These are phyloP conservation scores for Scenedesmus sp. DNA, from an alignment of 163 green algal species.

Conservation along the genomic window DNA sequence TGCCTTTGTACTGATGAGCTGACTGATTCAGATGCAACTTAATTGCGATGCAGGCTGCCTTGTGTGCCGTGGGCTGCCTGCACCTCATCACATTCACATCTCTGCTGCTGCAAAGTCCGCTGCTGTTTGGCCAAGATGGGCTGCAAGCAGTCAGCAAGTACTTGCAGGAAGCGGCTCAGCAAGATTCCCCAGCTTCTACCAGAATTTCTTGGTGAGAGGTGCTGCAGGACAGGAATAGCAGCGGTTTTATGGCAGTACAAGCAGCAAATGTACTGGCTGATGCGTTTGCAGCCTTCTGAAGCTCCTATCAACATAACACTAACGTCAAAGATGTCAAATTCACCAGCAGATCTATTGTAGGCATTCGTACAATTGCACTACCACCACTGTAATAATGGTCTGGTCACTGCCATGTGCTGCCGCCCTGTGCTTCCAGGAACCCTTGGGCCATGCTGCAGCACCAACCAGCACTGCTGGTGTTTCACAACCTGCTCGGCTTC, in stretches of 20 bases:
- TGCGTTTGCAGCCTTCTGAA: background rate
- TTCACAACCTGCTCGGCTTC: background rate
- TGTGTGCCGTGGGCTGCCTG: constrained; percentile 24
- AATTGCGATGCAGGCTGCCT: constrained; percentile 18
- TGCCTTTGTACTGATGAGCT: background rate
- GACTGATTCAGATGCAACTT: background rate
- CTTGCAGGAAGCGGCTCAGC: constrained; percentile 10
- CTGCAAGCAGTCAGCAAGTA: constrained; percentile 11
- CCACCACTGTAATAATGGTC: no score
- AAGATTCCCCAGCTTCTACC: background rate
- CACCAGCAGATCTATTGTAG: background rate
- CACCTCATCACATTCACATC: constrained; percentile 8
- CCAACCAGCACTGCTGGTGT: constrained; percentile 25
- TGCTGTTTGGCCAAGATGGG: constrained; percentile 8
- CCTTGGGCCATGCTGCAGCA: background rate
- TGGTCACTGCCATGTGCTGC: background rate
- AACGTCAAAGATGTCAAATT: background rate
- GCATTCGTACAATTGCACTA: background rate
- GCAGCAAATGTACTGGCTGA: background rate
- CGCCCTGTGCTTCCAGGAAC: background rate
- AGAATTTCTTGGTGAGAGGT: background rate
- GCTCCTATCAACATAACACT: background rate
- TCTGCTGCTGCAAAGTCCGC: constrained; percentile 9
- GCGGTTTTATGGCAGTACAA: no score
- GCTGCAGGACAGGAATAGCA: background rate